Evolutionary conservation across 2,329 filamentous ascomycete genomes (phyloP).

Genomic region (Cladorrhinum sp.): DNA sequence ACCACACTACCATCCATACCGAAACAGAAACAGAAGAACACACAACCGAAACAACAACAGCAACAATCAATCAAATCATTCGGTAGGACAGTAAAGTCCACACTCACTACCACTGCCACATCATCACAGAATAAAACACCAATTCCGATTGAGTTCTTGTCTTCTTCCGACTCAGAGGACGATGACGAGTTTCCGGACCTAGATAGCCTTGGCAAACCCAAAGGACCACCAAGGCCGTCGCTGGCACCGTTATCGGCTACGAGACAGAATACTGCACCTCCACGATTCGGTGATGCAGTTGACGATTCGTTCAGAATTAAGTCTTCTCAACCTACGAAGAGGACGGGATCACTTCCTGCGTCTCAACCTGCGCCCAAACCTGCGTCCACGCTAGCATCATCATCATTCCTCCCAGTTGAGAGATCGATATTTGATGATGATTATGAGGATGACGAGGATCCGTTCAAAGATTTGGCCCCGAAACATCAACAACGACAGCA

Average conservation of each 20-base stretch:
- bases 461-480: neutral
- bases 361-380: neutral
- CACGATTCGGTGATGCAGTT: neutral
- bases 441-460: neutral
- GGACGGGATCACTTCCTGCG: neutral
- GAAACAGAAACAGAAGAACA: neutral
- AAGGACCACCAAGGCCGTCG: neutral
- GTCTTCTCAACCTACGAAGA: neutral
- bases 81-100: neutral
- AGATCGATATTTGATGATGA: neutral
- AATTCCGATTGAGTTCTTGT: constrained; percentile 4
- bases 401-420: neutral
- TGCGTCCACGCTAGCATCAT: neutral
- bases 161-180: constrained; percentile 4
- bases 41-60: neutral
- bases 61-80: constrained; percentile 7
- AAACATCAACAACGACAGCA: neutral
- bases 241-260: neutral
- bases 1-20: neutral
- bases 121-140: neutral
- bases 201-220: neutral
- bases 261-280: neutral
- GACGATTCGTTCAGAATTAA: neutral
- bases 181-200: neutral
- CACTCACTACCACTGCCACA: neutral